phyloP scores from a whole-genome alignment of 179 eudicot species.

The Actinidia polygama region DNA sequence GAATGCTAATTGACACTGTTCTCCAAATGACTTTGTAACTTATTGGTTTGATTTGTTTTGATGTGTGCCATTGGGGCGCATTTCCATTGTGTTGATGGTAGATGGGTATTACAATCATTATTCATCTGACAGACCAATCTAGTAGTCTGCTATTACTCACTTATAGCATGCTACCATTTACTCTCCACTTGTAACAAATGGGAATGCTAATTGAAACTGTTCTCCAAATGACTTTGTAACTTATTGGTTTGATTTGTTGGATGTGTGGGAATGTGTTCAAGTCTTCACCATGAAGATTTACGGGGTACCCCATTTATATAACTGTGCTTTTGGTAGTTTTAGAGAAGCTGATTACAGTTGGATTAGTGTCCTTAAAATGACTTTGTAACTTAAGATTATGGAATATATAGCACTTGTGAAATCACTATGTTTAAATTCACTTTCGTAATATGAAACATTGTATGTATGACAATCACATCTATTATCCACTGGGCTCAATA shows the following conservation, averaged over 20 bases:
- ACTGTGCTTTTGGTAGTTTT: background rate
- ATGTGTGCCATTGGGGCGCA: background rate
- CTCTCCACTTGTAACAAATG: too few relatives aligned
- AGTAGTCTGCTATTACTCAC: too few relatives aligned
- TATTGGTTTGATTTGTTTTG: too few relatives aligned
- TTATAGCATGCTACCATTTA: too few relatives aligned
- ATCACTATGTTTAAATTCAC: background rate
- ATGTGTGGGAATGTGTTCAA: constrained; percentile 1
- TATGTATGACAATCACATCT: background rate
- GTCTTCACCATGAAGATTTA: background rate
- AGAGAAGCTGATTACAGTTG: background rate
- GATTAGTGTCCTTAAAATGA: background rate
- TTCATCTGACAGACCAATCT: background rate
- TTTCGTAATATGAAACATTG: background rate
- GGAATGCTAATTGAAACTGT: background rate
- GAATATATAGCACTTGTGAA: background rate
- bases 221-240: background rate
- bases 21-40: too few relatives aligned
- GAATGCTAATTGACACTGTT: too few relatives aligned
- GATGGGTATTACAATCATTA: background rate
- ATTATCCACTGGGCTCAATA: background rate
- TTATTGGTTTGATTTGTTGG: background rate
- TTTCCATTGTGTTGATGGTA: background rate
- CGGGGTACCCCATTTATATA: background rate
- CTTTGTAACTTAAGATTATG: background rate